Base-by-base conservation (phyloP, 1,284 basidiomycete species). In the Bjerkandera adusta region DNA sequence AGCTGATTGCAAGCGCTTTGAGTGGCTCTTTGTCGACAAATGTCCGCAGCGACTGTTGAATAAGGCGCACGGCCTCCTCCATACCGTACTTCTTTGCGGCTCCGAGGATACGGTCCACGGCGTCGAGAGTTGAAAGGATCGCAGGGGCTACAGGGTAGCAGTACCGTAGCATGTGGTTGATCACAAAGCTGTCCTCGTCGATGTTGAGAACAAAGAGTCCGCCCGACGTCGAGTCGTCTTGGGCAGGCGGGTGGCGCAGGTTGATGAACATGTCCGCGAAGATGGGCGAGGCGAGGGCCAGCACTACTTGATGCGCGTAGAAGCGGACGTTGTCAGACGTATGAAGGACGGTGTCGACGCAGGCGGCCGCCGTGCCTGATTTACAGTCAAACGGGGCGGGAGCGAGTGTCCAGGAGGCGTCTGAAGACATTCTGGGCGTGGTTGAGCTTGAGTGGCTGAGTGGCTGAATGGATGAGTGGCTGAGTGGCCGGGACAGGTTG, bases 101-200 rank as follows among this genome's bases (percentile, higher is more conserved):
- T 13, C 44, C 35, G 5, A 54, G 37, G 1, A 55, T 12, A 1
- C 40, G 15, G 10, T 41, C 36, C 18, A 50, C 22, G 4, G 36
- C 11, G 1, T 18, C 25, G 6, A 50, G 34, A 22, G 38, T 32
- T 11, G 41, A 30, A 2, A 51, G 41, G 10, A 36, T 33, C 5
- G 49, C 44, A 13, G 47, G 36, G 2, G 33, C 36, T 2, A 53
- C 48, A 4, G 57, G 53, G 34, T 57, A 59, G 37, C 49, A 50
- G 20, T 81, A 76, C 43, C 72, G 72, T 4, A 83, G 66, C 11
- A 83, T 59, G 10, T 62, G 54, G 49, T 81, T 76, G 21, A 83
- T 66, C 0, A 72, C 74, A 26, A 62, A 50, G 10, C 68, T 60
- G 29, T 77, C 75, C 52, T 82, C 81, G 2, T 22, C 18, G 5